A percentile compares a stretch with the other conserved stretches of the same genome.
Conservation (phyloP, 495 filamentous ascomycete genomes). For the Neurospora sp. region DNA sequence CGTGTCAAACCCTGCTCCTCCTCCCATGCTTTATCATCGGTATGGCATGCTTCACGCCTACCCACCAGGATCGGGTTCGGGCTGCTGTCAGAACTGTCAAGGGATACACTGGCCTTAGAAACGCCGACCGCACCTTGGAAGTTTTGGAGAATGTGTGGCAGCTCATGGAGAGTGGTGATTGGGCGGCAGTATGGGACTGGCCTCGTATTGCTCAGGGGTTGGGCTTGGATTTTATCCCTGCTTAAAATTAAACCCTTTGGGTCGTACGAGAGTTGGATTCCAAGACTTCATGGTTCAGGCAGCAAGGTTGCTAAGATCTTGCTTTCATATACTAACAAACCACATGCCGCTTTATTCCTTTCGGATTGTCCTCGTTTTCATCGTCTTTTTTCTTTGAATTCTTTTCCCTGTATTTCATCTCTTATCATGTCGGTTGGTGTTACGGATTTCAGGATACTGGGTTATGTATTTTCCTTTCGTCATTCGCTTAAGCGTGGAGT, state of each 20-base stretch:
- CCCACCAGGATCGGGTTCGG: slow-evolving; percentile 60
- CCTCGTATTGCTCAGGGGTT: slow-evolving; percentile 66
- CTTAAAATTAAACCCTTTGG: slow-evolving; percentile 19
- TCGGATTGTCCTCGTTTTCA: background rate
- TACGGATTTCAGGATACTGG: background rate
- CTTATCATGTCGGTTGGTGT: background rate
- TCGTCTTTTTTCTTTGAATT: background rate
- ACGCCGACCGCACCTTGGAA: slow-evolving; percentile 64
- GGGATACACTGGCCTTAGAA: slow-evolving; percentile 69
- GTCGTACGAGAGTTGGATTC: background rate
- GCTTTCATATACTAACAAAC: background rate
- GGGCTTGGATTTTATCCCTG: slow-evolving; percentile 69
- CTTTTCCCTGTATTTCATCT: background rate
- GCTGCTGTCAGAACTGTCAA: slow-evolving; percentile 60
- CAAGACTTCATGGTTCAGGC: no score
- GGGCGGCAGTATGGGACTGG: slow-evolving; percentile 80
- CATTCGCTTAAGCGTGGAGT: background rate
- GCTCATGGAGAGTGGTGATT: slow-evolving; percentile 66
- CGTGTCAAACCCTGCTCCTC: slow-evolving; percentile 67
- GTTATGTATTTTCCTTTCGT: background rate
- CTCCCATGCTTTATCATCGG: slow-evolving; percentile 85
- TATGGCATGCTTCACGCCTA: slow-evolving; percentile 63
- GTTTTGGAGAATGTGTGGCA: slow-evolving; percentile 77
- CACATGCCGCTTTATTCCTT: background rate
- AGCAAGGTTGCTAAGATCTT: no score